Conservation (phyloP, 495 filamentous ascomycete genomes). For the Aspergillus asperescens region DNA sequence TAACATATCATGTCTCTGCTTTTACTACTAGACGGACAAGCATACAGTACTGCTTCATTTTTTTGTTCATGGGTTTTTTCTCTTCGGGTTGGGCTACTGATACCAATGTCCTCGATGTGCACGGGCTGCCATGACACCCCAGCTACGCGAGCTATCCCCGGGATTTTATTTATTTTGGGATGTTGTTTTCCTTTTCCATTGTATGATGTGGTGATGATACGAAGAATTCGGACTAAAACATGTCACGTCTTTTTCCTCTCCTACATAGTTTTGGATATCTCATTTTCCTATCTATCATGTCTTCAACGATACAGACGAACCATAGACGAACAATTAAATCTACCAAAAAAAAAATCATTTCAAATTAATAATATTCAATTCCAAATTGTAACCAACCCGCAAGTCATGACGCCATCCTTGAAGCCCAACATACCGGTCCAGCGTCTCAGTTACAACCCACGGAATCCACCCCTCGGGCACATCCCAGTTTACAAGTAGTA, state of each 20-base stretch:
- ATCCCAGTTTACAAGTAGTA: too few relatives aligned
- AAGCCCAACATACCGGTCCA: not conserved
- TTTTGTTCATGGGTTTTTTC: not conserved
- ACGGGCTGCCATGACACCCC: not conserved
- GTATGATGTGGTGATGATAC: not conserved
- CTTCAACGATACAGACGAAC: too few relatives aligned
- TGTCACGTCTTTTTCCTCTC: not conserved
- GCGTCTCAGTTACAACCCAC: too few relatives aligned
- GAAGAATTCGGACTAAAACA: not conserved
- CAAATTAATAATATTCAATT: not conserved
- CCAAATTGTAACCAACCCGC: too few relatives aligned
- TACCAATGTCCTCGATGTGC: slow-evolving; percentile 3
- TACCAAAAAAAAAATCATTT: not conserved
- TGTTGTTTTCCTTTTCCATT: not conserved
- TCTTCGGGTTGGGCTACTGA: slow-evolving; percentile 10
- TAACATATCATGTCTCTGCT: not conserved
- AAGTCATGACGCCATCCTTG: slow-evolving; percentile 7
- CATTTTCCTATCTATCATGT: too few relatives aligned
- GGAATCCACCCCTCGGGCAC: not conserved
- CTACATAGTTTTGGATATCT: not conserved
- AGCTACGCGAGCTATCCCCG: not conserved
- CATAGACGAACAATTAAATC: not conserved
- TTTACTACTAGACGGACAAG: slow-evolving; percentile 1
- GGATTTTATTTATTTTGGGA: not conserved
- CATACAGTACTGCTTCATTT: slow-evolving; percentile 2